Evolutionary conservation across 106 monocot genomes (phyloP).

Genomic region (Allium sativum): DNA sequence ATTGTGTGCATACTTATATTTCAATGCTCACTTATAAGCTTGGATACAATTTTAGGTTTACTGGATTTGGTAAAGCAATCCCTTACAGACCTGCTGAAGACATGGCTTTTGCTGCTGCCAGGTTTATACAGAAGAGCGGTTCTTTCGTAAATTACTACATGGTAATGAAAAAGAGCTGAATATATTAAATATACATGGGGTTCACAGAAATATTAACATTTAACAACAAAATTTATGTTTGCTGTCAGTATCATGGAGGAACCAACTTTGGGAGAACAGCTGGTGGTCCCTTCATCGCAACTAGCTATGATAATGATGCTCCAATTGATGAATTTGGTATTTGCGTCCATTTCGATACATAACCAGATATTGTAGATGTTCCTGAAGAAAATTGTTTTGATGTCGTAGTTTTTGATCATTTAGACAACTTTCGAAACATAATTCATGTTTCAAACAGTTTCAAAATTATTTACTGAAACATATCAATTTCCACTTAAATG

Average conservation of each 20-base stretch:
- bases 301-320: conserved; percentile 29
- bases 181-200: background rate
- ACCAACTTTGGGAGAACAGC: conserved; percentile 24
- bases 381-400: background rate
- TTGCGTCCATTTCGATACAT: background rate
- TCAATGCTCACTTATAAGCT: too few relatives aligned
- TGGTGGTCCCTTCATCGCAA: conserved; percentile 24
- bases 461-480: too few relatives aligned
- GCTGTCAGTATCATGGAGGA: conserved; percentile 20
- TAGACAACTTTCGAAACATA: too few relatives aligned
- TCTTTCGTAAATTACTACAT: conserved; percentile 97
- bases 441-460: too few relatives aligned
- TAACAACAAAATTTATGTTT: background rate
- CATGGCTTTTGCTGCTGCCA: conserved; percentile 75
- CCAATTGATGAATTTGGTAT: conserved; percentile 28
- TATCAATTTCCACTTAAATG: too few relatives aligned
- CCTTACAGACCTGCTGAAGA: conserved; percentile 89
- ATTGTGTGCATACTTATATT: too few relatives aligned
- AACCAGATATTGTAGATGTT: background rate
- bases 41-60: conserved; percentile 38
- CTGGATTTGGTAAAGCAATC: conserved; percentile 77
- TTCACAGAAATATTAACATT: background rate
- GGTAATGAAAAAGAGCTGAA: conserved; percentile 27
- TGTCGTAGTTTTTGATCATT: too few relatives aligned
- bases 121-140: conserved; percentile 87